phyloP scores from a whole-genome alignment of 495 filamentous ascomycete genomes.

The Talaromyces thailandensis region DNA sequence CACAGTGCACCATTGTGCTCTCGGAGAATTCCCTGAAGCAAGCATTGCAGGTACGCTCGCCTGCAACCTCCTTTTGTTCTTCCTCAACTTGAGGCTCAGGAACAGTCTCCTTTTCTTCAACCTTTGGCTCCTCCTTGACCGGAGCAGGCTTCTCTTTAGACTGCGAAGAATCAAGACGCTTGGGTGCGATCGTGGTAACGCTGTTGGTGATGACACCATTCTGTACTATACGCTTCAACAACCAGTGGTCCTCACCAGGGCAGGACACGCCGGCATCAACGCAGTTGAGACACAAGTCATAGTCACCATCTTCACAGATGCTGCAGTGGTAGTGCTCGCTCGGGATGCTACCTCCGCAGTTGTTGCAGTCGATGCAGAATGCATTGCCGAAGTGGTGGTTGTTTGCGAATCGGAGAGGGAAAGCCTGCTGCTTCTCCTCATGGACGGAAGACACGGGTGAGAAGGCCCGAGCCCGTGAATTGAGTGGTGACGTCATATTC shows the following conservation, averaged over 20 bases:
- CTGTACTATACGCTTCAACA: conserved; percentile 81
- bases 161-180: conserved; percentile 17
- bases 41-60: conserved; percentile 80
- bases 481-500: conserved; percentile 1
- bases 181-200: conserved; percentile 73
- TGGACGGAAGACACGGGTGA: neutral
- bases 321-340: conserved; percentile 91
- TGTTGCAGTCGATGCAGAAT: conserved; percentile 83
- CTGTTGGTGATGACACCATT: conserved; percentile 74
- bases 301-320: conserved; percentile 87
- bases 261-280: conserved; percentile 68
- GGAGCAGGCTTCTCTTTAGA: conserved; percentile 16
- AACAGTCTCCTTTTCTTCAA: conserved; percentile 6
- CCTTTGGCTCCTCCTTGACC: conserved; percentile 6
- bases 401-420: conserved; percentile 7
- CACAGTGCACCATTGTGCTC: conserved; percentile 75
- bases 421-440: conserved; percentile 1
- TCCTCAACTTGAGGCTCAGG: conserved; percentile 5
- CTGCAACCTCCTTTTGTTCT: conserved; percentile 5
- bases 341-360: conserved; percentile 66
- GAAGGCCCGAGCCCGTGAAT: neutral
- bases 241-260: conserved; percentile 70
- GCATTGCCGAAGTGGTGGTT: conserved; percentile 12
- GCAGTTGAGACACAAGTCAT: conserved; percentile 81
- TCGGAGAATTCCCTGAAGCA: conserved; percentile 75